Evolutionary conservation across 2,329 filamentous ascomycete genomes (phyloP).

Genomic region (Trichoderma polysporum): DNA sequence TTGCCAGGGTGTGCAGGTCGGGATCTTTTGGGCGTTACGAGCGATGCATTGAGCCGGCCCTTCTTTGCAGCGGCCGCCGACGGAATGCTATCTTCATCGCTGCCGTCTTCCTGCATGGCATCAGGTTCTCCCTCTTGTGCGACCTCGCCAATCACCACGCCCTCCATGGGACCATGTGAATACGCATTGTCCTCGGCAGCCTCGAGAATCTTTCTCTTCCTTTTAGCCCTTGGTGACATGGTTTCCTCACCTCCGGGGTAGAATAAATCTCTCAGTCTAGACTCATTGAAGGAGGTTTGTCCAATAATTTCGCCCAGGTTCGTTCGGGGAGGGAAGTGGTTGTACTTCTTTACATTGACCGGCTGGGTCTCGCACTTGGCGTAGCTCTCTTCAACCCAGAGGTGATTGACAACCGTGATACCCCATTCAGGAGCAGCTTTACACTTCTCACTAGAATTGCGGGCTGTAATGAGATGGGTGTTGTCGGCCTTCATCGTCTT

Average conservation of each 20-base stretch:
- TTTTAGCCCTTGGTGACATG: slow-evolving; percentile 44
- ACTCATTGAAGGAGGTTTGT: slow-evolving; percentile 75
- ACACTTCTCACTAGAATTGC: slow-evolving; percentile 88
- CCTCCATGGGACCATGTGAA: slow-evolving; percentile 47
- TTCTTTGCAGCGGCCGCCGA: slow-evolving; percentile 10
- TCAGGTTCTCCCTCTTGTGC: slow-evolving; percentile 42
- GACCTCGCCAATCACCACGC: slow-evolving; percentile 45
- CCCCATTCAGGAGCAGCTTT: slow-evolving; percentile 91
- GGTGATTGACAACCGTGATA: slow-evolving; percentile 84
- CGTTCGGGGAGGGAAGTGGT: slow-evolving; percentile 81
- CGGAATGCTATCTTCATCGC: slow-evolving; percentile 31
- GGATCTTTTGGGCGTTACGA: slow-evolving; percentile 42
- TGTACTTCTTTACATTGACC: slow-evolving; percentile 73
- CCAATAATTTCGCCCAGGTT: slow-evolving; percentile 93
- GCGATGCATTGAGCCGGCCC: slow-evolving; percentile 18
- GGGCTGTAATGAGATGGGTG: slow-evolving; percentile 90
- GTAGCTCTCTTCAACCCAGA: slow-evolving; percentile 98
- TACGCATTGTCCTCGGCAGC: slow-evolving; percentile 53
- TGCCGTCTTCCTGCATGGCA: slow-evolving; percentile 45
- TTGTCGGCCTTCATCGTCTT: slow-evolving; percentile 95
- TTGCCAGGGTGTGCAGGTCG: slow-evolving; percentile 57
- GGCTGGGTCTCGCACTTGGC: slow-evolving; percentile 78
- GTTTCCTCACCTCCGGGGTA: slow-evolving; percentile 60
- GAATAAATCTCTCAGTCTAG: slow-evolving; percentile 62
- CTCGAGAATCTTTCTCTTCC: slow-evolving; percentile 52